Percentiles rank a stretch among this genome's conserved stretches.
These are phyloP conservation scores for Fusarium mangiferae DNA, from an alignment of 2,329 filamentous ascomycete species.

Conservation along the genomic window DNA sequence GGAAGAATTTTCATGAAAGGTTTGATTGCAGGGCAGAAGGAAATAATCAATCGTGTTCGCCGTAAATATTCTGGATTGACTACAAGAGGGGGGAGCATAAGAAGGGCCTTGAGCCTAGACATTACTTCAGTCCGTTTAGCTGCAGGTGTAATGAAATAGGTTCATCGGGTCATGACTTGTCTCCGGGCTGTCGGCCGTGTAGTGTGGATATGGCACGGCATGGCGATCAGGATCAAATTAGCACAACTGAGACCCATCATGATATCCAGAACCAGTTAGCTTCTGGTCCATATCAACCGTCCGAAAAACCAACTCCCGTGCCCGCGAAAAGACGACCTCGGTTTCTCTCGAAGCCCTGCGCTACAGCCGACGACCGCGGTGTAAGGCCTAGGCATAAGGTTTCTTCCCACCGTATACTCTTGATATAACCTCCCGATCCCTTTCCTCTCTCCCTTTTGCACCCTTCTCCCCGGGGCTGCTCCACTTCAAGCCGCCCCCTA, in stretches of 20 bases:
- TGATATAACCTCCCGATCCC: slow-evolving; percentile 14
- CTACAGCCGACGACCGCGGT: slow-evolving; percentile 42
- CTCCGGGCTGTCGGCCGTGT: slow-evolving; percentile 14
- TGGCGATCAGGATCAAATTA: slow-evolving; percentile 2
- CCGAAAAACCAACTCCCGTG: slow-evolving; percentile 26
- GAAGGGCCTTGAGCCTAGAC: neutral
- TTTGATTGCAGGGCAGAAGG: neutral
- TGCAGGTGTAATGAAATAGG: neutral
- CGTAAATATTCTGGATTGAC: neutral
- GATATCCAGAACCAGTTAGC: slow-evolving; percentile 29
- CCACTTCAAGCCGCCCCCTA: slow-evolving; percentile 34
- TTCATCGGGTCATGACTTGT: neutral
- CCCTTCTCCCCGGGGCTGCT: slow-evolving; percentile 43
- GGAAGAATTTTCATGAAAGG: neutral
- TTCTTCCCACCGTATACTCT: slow-evolving; percentile 20
- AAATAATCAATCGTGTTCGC: neutral
- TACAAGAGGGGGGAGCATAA: neutral
- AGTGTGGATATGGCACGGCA: slow-evolving; percentile 16
- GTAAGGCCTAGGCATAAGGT: slow-evolving; percentile 12
- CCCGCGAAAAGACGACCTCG: slow-evolving; percentile 37
- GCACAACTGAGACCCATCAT: slow-evolving; percentile 21
- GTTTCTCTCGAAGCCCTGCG: slow-evolving; percentile 25
- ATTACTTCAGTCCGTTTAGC: neutral
- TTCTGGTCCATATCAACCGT: slow-evolving; percentile 19
- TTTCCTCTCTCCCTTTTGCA: slow-evolving; percentile 8